These are phyloP conservation scores for Fistulifera pelliculosa DNA, from an alignment of 108 stramenopile genomes.

Conservation along the genomic window DNA sequence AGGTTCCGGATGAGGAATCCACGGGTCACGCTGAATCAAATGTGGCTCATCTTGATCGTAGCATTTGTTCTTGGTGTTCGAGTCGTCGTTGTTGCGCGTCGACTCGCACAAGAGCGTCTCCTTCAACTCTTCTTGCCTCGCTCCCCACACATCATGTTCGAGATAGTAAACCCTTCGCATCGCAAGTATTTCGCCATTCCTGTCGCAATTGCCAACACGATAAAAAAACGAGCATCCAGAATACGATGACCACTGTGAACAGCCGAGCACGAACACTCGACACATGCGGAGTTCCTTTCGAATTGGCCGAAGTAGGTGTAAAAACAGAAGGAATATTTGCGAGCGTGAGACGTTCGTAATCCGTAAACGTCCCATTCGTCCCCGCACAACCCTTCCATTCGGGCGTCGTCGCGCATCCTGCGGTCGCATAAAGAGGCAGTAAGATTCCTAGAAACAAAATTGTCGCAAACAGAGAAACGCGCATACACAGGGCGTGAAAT, in stretches of 20 bases:
- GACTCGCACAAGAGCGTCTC: constrained; percentile 23
- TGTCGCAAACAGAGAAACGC: constrained; percentile 37
- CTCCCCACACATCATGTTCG: constrained; percentile 65
- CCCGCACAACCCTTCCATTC: constrained; percentile 1
- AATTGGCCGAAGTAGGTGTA: neutral
- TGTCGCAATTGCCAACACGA: constrained; percentile 28
- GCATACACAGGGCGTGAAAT: constrained; percentile 68
- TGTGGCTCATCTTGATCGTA: constrained; percentile 9
- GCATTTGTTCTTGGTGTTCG: constrained; percentile 7
- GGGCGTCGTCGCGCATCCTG: constrained; percentile 20
- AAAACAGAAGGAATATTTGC: constrained; percentile 42
- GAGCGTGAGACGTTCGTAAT: constrained; percentile 67
- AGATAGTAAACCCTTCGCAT: constrained; percentile 78
- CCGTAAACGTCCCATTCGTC: constrained; percentile 26
- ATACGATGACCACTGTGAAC: constrained; percentile 40
- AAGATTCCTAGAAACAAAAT: constrained; percentile 50
- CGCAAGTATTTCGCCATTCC: constrained; percentile 71
- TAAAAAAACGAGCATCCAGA: constrained; percentile 54
- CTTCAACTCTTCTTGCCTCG: constrained; percentile 50
- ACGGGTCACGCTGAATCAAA: constrained; percentile 43
- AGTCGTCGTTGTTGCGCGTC: neutral
- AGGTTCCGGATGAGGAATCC: constrained; percentile 79
- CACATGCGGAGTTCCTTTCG: neutral
- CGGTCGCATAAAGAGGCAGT: constrained; percentile 60
- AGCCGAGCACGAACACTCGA: constrained; percentile 31